Evolutionary conservation across 495 filamentous ascomycete genomes (phyloP), one percentile per base, ranked within the genome.

Genomic region (Opeltia flavorubescens): DNA sequence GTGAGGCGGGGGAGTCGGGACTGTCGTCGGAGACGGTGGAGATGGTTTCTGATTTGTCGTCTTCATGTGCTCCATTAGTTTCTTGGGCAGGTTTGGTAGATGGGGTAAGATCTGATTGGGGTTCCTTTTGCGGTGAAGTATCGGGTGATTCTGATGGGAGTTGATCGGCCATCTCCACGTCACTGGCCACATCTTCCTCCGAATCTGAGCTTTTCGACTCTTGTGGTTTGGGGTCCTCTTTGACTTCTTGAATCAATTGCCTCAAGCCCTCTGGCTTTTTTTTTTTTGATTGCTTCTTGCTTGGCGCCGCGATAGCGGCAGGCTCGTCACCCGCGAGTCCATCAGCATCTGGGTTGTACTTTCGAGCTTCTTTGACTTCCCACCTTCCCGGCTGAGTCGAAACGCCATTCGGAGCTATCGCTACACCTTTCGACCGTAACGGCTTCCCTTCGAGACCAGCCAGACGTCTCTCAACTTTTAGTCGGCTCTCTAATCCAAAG

Each of bases 281-380:
- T 8, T 20, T 33, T 13, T 47, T 29, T 8, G 30, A 9, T 27
- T 59, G 59, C 34, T 64, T 62, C 46, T 65, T 60, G 5, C 50
- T 50, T 17, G 54, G 51, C 11, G 55, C 51, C 25, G 42, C 23
- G 1, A 27, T 33, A 18, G 78, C 71, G 34, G 79, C 69, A 17
- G 72, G 70, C 50, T 84, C 83, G 55, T 89, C 80, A 6, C 76
- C 76, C 43, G 73, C 68, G 39, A 95, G 58, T 18, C 89, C 88
- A 65, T 98, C 91, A 40, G 86, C 91, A 65, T 95, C 91, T 24
- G 78, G 68, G 63, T 96, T 96, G 70, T 98, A 98, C 64, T 89
- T 93, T 56, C 88, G 76, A n/a, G 83, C 83, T 57, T 95, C 86
- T 64, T 89, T 94, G 55, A 95, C 66, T 50, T 91, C 84, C 72